These are phyloP conservation scores for Carex arenaria DNA, from an alignment of 202 grass and related monocot species.

Conservation along the genomic window DNA sequence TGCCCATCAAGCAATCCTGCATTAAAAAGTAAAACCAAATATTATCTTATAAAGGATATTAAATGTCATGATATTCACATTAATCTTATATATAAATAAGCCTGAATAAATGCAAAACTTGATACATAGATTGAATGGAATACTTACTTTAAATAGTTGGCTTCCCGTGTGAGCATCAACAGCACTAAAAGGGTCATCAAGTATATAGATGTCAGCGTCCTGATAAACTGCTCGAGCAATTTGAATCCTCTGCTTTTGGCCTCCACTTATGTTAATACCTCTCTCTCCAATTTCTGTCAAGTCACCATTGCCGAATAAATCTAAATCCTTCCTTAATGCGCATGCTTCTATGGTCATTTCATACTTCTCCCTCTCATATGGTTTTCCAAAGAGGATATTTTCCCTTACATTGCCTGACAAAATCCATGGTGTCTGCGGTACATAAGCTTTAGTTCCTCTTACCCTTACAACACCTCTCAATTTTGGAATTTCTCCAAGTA, in stretches of 20 bases:
- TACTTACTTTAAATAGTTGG: constrained; percentile 81
- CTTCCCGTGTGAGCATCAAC: constrained; percentile 94
- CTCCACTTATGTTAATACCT: constrained; percentile 98
- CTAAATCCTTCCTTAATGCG: constrained; percentile 71
- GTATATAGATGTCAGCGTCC: constrained; percentile 83
- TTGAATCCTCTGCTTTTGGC: constrained; percentile 97
- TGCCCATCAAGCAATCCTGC: constrained; percentile 87
- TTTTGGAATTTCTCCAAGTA: constrained; percentile 93
- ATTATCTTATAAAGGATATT: constrained; percentile 21
- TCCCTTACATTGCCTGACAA: constrained; percentile 92
- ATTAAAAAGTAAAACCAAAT: constrained; percentile 17
- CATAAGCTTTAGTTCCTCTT: constrained; percentile 85
- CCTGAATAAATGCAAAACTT: neutral
- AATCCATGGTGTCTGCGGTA: constrained; percentile 96
- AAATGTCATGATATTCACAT: neutral
- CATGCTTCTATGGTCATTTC: constrained; percentile 75
- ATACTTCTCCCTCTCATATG: constrained; percentile 67
- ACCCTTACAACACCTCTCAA: constrained; percentile 55
- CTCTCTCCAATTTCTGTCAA: constrained; percentile 99
- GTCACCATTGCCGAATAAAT: constrained; percentile 88
- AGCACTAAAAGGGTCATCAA: constrained; percentile 97
- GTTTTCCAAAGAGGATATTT: constrained; percentile 91
- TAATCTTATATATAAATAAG: neutral
- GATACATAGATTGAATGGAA: neutral
- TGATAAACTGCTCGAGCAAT: constrained; percentile 85